Base-by-base conservation (phyloP, 176 grass and related monocot genomes). In the Neostapfia colusana region DNA sequence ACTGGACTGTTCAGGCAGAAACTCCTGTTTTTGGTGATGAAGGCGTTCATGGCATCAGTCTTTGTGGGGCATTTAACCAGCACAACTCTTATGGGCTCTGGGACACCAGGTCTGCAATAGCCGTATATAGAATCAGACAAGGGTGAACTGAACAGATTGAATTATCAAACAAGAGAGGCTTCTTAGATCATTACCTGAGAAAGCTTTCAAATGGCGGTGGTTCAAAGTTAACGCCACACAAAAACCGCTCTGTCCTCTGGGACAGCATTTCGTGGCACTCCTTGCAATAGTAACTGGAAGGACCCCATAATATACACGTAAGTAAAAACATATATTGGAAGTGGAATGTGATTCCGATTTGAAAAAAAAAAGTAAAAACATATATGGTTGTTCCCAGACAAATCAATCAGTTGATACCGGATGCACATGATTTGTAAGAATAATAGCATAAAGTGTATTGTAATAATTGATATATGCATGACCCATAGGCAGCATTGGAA, bases 1-100 rank as follows among this genome's bases (percentile, higher is more conserved):
- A 99, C 31, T 43, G 85, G 85, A 79, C 63, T 86, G 55, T 86
- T 95, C 41, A 95, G 80, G 64, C 95, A 99, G 87, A 99, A 99
- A 71, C 45, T 53, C 74, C 70, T 94, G 72, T 92, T 93, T 77
- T 95, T 99, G 20, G 67, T 54, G 65, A 85, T 50, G 72, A 88
- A 78, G 58, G 91, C 91, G 78, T 90, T 89, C 67, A 70, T 74
- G 0, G 92, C 89, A 69, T 99, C 95, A 8, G 83, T 70, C 73
- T 81, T 90, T 25, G 89, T 87, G 15, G 17, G 54, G 45, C 88
- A 99, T 42, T 77, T 89, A 49, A 99, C 82, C 28, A 95, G 13
- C 40, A 85, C 85, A 70, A 90, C 11, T 80, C 72, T 92, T 73
- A 90, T 79, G 56, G 87, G 80, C 42, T 90, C 85, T n/a, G 82